These are phyloP conservation scores for Botrytis medusae DNA, from an alignment of 2,329 filamentous ascomycete species.

Conservation along the genomic window DNA sequence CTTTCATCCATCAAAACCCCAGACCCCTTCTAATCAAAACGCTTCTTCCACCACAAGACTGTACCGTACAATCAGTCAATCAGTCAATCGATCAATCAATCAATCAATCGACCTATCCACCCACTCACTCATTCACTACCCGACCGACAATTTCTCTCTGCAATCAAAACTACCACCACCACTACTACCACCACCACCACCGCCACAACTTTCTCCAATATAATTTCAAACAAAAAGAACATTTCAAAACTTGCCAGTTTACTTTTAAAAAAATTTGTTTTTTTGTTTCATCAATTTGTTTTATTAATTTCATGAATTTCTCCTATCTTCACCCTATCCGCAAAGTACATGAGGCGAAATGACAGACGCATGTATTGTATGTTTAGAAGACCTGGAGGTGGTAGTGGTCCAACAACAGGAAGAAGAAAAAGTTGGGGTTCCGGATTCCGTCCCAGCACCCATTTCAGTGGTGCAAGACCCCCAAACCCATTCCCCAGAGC, in stretches of 20 bases:
- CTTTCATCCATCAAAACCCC: background rate
- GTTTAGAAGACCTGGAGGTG: constrained; percentile 58
- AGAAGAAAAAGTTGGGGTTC: constrained; percentile 8
- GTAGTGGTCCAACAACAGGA: background rate
- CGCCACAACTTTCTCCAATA: background rate
- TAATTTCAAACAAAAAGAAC: background rate
- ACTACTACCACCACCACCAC: background rate
- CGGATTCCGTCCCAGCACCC: background rate
- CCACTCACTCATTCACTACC: background rate
- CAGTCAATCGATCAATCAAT: background rate
- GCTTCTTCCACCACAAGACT: background rate
- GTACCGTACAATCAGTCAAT: background rate
- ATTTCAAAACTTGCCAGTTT: background rate
- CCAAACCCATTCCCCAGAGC: constrained; percentile 26
- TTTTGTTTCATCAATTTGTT: background rate
- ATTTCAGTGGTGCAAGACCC: constrained; percentile 3
- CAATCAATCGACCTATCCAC: background rate
- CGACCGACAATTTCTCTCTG: background rate
- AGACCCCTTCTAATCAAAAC: background rate
- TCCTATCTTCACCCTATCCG: background rate
- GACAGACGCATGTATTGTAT: constrained; percentile 69
- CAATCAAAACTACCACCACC: background rate
- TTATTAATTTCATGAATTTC: background rate
- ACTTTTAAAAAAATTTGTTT: too few species aligned
- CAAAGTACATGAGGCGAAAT: constrained; percentile 30